These are phyloP conservation scores for Rhytidiadelphus loreus DNA, from an alignment of 225 moss, liverwort and hornwort species.

Conservation along the genomic window DNA sequence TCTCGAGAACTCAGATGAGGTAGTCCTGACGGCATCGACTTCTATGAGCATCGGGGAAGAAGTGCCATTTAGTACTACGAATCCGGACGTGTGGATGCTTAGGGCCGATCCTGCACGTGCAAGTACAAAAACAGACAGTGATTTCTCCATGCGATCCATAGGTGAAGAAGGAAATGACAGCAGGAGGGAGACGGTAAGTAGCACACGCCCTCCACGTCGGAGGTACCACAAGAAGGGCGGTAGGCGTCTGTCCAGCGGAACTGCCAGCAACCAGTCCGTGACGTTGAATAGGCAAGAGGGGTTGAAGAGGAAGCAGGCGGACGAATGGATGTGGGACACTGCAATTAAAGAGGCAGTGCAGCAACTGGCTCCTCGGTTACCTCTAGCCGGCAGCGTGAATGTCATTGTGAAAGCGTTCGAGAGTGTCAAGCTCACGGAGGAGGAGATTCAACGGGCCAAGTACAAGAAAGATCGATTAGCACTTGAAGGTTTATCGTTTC, in stretches of 20 bases:
- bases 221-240: conserved; percentile 3
- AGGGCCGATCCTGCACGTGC: background rate
- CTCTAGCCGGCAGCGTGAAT: conserved; percentile 40
- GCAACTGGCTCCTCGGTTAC: conserved; percentile 34
- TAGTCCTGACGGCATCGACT: background rate
- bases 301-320: conserved; percentile 33
- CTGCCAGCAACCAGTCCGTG: conserved; percentile 35
- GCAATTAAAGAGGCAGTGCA: conserved; percentile 60
- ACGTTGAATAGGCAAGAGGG: conserved; percentile 39
- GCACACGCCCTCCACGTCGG: background rate
- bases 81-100: background rate
- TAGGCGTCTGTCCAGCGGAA: conserved; percentile 18
- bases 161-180: background rate
- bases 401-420: conserved; percentile 83
- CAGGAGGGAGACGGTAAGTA: background rate
- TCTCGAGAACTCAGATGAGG: background rate
- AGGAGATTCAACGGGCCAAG: conserved; percentile 20
- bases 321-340: conserved; percentile 85
- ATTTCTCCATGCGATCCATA: conserved; percentile 9
- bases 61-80: background rate
- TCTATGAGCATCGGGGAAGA: background rate
- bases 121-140: conserved; percentile 11
- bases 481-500: background rate
- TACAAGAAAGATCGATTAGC: conserved; percentile 11
- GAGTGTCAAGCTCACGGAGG: conserved; percentile 56